Percentiles rank a stretch among this genome's conserved stretches.
phyloP scores from a whole-genome alignment of 176 grass and related monocot species.

The Aegilops tauschii region DNA sequence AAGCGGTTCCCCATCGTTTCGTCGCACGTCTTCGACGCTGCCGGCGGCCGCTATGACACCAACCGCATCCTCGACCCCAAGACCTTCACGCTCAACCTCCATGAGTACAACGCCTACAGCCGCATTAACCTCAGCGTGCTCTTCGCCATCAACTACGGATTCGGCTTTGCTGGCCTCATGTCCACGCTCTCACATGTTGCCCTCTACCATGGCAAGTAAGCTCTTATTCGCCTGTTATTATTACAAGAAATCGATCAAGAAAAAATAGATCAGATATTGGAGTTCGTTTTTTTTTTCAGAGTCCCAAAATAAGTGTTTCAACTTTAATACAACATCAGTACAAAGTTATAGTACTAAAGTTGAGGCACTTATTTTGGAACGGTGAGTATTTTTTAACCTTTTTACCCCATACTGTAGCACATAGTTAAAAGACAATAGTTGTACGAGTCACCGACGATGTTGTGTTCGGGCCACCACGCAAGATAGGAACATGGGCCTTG shows the following conservation, averaged over 20 bases:
- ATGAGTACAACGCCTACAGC: conserved; percentile 62
- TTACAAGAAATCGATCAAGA: not conserved
- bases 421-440: too few species aligned
- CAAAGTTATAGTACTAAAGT: too few species aligned
- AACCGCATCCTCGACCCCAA: conserved; percentile 11
- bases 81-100: not conserved
- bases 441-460: too few species aligned
- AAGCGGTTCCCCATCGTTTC: conserved; percentile 87
- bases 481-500: too few species aligned
- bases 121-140: conserved; percentile 71
- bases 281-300: too few species aligned
- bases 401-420: too few species aligned
- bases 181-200: conserved; percentile 35
- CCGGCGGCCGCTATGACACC: conserved; percentile 36
- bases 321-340: too few species aligned
- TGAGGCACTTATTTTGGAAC: too few species aligned
- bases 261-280: not conserved
- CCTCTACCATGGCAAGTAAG: conserved; percentile 16
- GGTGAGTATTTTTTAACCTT: too few species aligned
- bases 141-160: conserved; percentile 73
- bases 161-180: conserved; percentile 90
- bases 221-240: not conserved
- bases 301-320: too few species aligned
- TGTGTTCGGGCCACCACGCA: too few species aligned
- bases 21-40: conserved; percentile 50